Evolutionary conservation across 805 yeast species (phyloP).

Genomic region (Barnettozyma sp.): DNA sequence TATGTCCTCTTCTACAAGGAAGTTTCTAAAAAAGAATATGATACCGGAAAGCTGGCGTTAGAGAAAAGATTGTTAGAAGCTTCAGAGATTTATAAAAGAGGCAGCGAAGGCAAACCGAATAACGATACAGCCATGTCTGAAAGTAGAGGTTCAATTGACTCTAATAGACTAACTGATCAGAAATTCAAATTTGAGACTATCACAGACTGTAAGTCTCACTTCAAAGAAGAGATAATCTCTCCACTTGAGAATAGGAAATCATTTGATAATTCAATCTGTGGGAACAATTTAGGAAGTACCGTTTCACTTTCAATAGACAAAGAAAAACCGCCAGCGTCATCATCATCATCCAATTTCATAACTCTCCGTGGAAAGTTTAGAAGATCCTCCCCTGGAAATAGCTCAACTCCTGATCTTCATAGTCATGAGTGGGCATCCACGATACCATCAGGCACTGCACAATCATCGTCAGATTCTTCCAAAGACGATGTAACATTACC

Average conservation of each 20-base stretch:
- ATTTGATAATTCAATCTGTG: constrained; percentile 13
- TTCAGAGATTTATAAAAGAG: background rate
- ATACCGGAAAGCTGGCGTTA: constrained; percentile 1
- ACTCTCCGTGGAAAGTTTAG: constrained; percentile 4
- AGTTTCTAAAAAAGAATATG: constrained; percentile 34
- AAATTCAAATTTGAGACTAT: constrained; percentile 1
- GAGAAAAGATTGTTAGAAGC: background rate
- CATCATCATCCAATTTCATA: constrained; percentile 7
- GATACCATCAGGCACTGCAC: too few relatives aligned
- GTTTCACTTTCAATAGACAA: too few relatives aligned
- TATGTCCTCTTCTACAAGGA: constrained; percentile 80
- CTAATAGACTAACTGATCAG: background rate
- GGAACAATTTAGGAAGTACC: too few relatives aligned
- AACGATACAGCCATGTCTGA: background rate
- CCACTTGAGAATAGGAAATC: constrained; percentile 19
- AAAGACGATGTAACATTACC: background rate
- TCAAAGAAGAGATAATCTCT: constrained; percentile 14
- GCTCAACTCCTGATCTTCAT: background rate
- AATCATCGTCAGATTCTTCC: background rate
- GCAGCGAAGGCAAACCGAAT: too few relatives aligned
- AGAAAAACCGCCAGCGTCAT: too few relatives aligned
- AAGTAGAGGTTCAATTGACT: background rate
- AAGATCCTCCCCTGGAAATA: background rate
- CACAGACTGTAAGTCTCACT: background rate
- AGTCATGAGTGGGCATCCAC: background rate